A percentile compares a stretch with the other conserved stretches of the same genome.
Conservation (phyloP, 148 eudicot genomes). For the Silene uniflora region DNA sequence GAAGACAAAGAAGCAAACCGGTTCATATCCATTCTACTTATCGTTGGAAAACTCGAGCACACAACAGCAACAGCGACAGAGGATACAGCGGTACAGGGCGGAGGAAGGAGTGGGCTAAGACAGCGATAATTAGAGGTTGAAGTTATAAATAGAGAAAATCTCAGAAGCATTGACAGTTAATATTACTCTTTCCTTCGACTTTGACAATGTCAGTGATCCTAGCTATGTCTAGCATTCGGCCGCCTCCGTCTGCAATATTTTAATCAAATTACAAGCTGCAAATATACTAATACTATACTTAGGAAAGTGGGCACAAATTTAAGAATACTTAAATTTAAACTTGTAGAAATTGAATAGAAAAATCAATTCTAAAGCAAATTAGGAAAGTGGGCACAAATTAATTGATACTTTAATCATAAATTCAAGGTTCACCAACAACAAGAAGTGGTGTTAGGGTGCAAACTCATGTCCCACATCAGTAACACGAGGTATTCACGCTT, state of each 20-base stretch:
- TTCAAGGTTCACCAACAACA: too few relatives aligned
- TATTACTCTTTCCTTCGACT: neutral
- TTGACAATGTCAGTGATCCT: neutral
- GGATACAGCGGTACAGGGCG: neutral
- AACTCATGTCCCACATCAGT: too few relatives aligned
- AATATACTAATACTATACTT: neutral
- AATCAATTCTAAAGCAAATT: too few relatives aligned
- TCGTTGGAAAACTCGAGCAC: neutral
- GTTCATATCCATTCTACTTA: neutral
- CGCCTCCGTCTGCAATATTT: neutral
- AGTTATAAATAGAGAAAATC: neutral
- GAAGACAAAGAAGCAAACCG: conserved; percentile 24
- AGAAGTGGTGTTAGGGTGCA: too few relatives aligned
- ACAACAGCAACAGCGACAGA: neutral
- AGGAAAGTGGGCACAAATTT: too few relatives aligned
- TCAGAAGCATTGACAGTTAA: neutral
- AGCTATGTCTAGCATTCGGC: neutral
- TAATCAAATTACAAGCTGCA: neutral
- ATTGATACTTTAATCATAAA: too few relatives aligned
- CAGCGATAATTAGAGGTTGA: neutral
- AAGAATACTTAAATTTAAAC: too few relatives aligned
- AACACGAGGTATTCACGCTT: too few relatives aligned
- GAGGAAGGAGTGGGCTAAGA: neutral
- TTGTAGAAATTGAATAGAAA: too few relatives aligned
- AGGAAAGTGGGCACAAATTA: too few relatives aligned